Base-by-base conservation (phyloP, 2,329 filamentous ascomycete species). In the Laburnicola sp. region DNA sequence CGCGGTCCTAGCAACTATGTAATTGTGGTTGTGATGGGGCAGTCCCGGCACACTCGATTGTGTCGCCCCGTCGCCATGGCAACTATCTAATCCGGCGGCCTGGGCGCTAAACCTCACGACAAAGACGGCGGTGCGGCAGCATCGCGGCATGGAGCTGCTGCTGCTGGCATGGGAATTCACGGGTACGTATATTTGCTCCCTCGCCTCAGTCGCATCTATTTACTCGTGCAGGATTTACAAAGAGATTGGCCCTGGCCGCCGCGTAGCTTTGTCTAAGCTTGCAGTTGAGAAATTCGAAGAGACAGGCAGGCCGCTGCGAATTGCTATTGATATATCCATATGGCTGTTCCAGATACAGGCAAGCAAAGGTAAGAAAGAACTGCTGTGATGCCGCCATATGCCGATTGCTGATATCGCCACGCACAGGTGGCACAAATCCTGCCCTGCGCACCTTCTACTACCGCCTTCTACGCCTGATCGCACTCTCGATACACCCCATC, bases 301-400 rank as follows among this genome's bases (percentile, higher is more conserved):
- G 47, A 85, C 84, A 8, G 81, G 82, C 23, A 82, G 86, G 1
- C 92, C 92, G 0, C 78, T 97, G 35, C 87, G 92, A 35, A 80
- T 99, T 40, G 94, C 94, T 34, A 88, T 99, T 58, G 94, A 99
- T 69, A 88, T 96, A 61, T 91, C 91, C 2, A 97, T 99, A 68
- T 99, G 94, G 94, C 88, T 96, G 38, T 97, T 96, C 67, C 94
- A 99, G 67, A 87, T 87, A 9, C 91, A 96, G 68, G 87, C 90
- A 10, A 89, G 89, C 16, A 85, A 86, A 76, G 91, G 84, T 82
- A 65, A 75, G 59, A 73, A 31, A 63, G 50, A 23, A 16, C n/a
- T 6, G 5, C 2, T 5, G 6, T 26, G n/a, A 22, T 50, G 26
- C 16, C 30, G 45, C 28, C n/a, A 25, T 27, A 3, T 31, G 34